Base-by-base conservation (phyloP, 495 filamentous ascomycete species). In the Neurospora intermedia region DNA sequence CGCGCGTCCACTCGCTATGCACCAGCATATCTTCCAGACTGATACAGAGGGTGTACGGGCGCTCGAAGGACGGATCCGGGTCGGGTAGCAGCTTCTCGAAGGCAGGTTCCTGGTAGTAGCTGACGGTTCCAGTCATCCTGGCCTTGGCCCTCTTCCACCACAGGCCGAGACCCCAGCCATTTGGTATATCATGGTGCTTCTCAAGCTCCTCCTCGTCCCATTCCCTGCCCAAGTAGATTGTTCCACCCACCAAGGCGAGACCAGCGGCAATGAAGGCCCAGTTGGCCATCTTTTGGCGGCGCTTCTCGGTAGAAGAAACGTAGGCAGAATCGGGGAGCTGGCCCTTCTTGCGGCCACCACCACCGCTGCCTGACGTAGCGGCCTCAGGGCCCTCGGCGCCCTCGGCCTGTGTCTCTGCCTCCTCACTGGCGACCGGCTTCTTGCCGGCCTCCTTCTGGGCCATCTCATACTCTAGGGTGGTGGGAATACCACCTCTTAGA, bases 61-160 rank as follows among this genome's bases (percentile, higher is more conserved):
- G 90, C 74, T 89, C 89, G 78, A 92, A 89, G 48, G 88, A 87
- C 13, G 93, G 92, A 77, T 97, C 92, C 59, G 92, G 88, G 74
- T 98, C 93, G 18, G 96, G 96, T 48, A 99, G 87, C 70, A 99
- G 86, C 85, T 97, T 97, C 8, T 92, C 89, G 84, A 99, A 99
- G 15, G 94, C 91, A 20, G 96, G 96, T 75, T 99, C 96, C 75
- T 93, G 97, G 85, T 97, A 98, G 86, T 98, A 97, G 75, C 89
- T 90, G 69, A 93, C 86, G 69, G 92, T 86, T 73, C 91, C 89
- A n/a, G 83, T 83, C 66, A 91, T 82, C 31, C 96, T 90, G 41
- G 94, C 92, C 77, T 85, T 89, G 73, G 89, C 86, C 43, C 96
- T 92, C 72, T 89, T 89, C 83, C 90, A 96, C 86, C 94, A 94